Evolutionary conservation across 2,329 filamentous ascomycete species (phyloP), one percentile per base, ranked within the genome.

Genomic region (Apiospora aurea): DNA sequence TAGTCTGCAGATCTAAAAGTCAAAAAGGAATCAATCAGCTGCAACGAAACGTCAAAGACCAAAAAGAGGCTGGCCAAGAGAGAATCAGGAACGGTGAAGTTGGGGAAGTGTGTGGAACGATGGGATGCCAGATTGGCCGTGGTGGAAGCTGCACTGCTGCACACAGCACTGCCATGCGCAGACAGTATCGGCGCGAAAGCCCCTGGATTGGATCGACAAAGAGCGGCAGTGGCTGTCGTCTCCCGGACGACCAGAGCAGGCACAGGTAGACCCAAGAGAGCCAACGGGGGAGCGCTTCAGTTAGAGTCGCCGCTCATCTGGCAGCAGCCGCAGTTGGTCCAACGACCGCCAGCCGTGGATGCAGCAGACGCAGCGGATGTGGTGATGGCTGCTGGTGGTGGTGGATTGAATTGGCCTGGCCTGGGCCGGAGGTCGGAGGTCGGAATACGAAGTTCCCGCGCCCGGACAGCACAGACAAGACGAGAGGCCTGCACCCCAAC

Each of bases 1-100:
- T 73, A 73, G 67, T 21, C 51, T 44, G 64, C 68, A 46, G 67
- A 71, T 71, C 72, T 73, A 71, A 67, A 67, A 57, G 66, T 67
- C 47, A 47, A 69, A 49, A 71, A 70, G 29, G 53, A 41, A 68
- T 73, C 67, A 69, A 73, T 73, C 53, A 73, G 70, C 70, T 71
- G 69, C 70, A 61, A 70, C 21, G 66, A 67, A 57, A 53, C 64
- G 41, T 34, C 29, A 69, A 51, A 69, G 44, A 24, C 38, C 49
- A 24, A 24, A 24, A 61, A 44, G 44, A 66, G 8, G 57, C 26
- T 29, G 57, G 24, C 11, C 67, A 41, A 14, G n/a, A 43, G 68
- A 69, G 41, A 68, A 69, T 34, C 68, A 26, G 34, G 46, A 49
- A 49, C 34, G 51, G 69, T 38, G 70, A 69, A 21, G 57, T 64